Evolutionary conservation across 2,329 filamentous ascomycete species (phyloP), one percentile per base, ranked within the genome.

Genomic region (Arachnomyces sp.): DNA sequence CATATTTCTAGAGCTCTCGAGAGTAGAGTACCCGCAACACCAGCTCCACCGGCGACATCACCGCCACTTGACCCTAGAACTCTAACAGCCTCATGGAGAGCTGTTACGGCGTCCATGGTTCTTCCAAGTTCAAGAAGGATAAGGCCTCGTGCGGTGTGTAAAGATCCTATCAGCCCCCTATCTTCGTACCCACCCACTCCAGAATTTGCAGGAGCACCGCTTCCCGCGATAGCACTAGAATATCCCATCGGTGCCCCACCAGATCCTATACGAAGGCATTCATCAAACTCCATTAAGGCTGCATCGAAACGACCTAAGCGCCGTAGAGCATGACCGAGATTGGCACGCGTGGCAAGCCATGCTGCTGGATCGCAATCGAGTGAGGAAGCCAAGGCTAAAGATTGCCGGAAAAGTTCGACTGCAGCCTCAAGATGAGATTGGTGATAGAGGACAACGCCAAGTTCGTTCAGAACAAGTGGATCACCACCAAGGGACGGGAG

Each of bases 371-470:
- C 86, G 40, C 85, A 83, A 46, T 87, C 82, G 46, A 93, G 87
- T 29, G 90, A 81, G 3, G 80, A 75, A 2, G 88, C 84, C 39
- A 94, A 77, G 35, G 74, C 69, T 13, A 98, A 74, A 0, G 92
- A 85, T 45, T 81, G 77, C 6, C 73, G 73, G 60, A 98, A 96
- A 46, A 89, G 77, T 20, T 78, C 73, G 7, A 85, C 78, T 0
- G 92, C 87, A 16, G 84, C 80, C 43, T 79, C 73, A 5, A 87
- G 76, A 37, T 84, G 77, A 50, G 85, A 81, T 58, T 95, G 87
- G 59, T 96, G 88, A 57, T 94, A 98, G 49, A 87, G 82, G n/a
- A 95, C 88, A 3, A 96, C 81, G 3, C 90, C 93, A 66, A 96
- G 82, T 65, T 98, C 92, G 59, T 98, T 98, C 40, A 98, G 72